Evolutionary conservation across 2,329 filamentous ascomycete species (phyloP), one percentile per base, ranked within the genome.

Genomic region (Botryotinia narcissicola): DNA sequence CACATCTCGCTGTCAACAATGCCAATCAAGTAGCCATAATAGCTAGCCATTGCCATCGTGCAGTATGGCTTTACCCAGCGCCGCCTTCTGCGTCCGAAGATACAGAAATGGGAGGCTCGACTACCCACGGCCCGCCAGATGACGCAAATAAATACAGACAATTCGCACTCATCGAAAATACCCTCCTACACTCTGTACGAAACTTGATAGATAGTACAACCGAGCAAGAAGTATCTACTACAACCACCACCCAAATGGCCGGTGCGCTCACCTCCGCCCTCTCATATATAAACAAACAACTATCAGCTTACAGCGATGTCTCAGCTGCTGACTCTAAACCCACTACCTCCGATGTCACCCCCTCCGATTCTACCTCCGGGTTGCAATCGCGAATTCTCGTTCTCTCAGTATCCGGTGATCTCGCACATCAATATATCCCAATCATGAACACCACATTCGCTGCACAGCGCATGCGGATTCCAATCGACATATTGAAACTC

Each of bases 381-480:
- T 85, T 96, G 32, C 91, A 93, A 77, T 92, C 91, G 22, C 92
- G 96, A 74, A 97, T 99, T 79, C 87, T 99, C 72, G 91, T 98
- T 76, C 82, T 99, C 71, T 97, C 93, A 66, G 94, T 98, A 7
- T 97, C 93, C 64, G 94, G 88, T 60, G 93, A 95, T 79, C 89
- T 97, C 0, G 90, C 94, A 8, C 92, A 89, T 75, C 91, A 98
- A 82, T 99, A 99, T 84, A 99, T 99, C 73, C 92, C 95, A 0
- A 96, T 97, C 78, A 99, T 99, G 96, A 99, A 99, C 84, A 90
- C 92, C 79, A 97, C 98, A 75, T 99, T 99, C 83, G 96, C 96
- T 3, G 96, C 95, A 74, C 93, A 97, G 80, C 91, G 95, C 76
- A 88, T 94, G 72, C 89, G 90, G 78, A 94, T 99, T 76, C 93